Conservation (phyloP, 495 filamentous ascomycete genomes). For the Chaetomium cochliodes region DNA sequence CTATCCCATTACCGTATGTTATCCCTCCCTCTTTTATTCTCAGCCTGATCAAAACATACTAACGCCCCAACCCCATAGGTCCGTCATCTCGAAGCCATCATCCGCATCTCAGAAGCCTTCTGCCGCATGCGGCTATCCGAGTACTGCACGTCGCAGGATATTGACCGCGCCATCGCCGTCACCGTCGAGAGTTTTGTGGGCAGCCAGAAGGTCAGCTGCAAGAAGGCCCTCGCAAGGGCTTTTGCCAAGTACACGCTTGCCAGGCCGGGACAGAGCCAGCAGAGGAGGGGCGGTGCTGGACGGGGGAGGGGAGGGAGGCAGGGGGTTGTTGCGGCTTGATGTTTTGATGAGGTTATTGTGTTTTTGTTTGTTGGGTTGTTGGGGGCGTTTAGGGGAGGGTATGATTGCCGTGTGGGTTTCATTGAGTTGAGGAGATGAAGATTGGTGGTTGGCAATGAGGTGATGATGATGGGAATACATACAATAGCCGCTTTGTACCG, state of each 20-base stretch:
- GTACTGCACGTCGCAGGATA: constrained; percentile 83
- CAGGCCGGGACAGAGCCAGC: constrained; percentile 33
- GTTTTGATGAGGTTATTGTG: background rate
- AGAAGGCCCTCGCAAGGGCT: constrained; percentile 91
- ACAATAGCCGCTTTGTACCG: too few species aligned
- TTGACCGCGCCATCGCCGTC: constrained; percentile 95
- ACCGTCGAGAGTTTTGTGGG: constrained; percentile 96
- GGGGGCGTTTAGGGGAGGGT: background rate
- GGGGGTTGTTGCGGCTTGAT: constrained; percentile 1
- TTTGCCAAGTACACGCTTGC: constrained; percentile 90
- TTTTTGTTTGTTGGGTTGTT: background rate
- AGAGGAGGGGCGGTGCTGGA: background rate
- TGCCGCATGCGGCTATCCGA: constrained; percentile 94
- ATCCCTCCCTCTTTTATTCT: background rate
- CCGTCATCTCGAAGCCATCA: constrained; percentile 95
- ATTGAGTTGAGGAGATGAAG: background rate
- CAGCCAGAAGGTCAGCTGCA: constrained; percentile 94
- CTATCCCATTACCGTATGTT: constrained; percentile 93
- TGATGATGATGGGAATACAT: background rate
- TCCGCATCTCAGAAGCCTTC: constrained; percentile 89
- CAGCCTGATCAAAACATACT: constrained; percentile 21
- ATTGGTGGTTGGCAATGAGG: background rate
- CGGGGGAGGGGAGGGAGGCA: background rate
- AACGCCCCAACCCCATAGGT: constrained; percentile 55
- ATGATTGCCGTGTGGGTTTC: background rate